Conservation (phyloP, 2,329 filamentous ascomycete genomes). For the Phaeophleospora eucalypticola region DNA sequence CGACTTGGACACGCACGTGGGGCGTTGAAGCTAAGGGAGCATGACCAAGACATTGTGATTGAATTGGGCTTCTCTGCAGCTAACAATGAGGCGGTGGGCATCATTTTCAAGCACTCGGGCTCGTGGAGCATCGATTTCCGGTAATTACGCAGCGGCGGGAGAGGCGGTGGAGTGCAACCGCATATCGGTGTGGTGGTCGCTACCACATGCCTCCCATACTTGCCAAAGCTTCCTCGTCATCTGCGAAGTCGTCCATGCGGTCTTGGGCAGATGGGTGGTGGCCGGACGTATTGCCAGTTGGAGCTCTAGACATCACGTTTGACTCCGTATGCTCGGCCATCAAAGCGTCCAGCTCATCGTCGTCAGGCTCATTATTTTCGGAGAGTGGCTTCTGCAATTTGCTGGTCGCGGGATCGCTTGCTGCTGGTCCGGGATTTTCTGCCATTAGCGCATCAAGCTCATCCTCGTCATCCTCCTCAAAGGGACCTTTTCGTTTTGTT, state of each 20-base stretch:
- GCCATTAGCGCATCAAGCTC: slow-evolving; percentile 25
- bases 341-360: slow-evolving; percentile 14
- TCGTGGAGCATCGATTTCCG: neutral
- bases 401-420: neutral
- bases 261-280: slow-evolving; percentile 2
- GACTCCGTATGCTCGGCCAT: slow-evolving; percentile 45
- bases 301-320: neutral
- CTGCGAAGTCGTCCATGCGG: slow-evolving; percentile 47
- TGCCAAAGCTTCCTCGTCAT: slow-evolving; percentile 66
- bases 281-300: neutral
- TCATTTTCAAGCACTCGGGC: neutral
- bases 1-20: neutral
- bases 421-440: slow-evolving; percentile 2
- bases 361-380: slow-evolving; percentile 3
- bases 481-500: slow-evolving; percentile 2
- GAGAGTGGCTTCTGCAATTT: neutral
- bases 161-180: neutral
- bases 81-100: neutral
- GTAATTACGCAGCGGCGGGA: neutral
- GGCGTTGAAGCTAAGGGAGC: neutral
- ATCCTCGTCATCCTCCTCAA: slow-evolving; percentile 39
- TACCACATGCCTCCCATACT: slow-evolving; percentile 24
- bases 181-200: neutral
- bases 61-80: neutral
- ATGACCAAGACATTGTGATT: neutral